Conservation (phyloP, 164 flowering plant species). For the Chloranthus sessilifolius region DNA sequence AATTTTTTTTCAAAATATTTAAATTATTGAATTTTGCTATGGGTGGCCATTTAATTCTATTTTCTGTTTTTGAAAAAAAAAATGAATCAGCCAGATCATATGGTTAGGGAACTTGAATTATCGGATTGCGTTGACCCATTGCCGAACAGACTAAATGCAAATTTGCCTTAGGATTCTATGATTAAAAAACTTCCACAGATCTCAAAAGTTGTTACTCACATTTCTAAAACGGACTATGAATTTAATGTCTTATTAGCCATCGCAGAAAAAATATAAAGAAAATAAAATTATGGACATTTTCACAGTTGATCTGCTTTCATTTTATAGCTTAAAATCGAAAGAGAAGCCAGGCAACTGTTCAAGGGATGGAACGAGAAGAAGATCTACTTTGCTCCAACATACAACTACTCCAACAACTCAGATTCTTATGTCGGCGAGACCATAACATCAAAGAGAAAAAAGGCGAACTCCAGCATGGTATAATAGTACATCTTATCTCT, state of each 20-base stretch:
- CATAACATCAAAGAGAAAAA: constrained; percentile 57
- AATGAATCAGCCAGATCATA: constrained; percentile 19
- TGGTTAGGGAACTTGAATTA: constrained; percentile 39
- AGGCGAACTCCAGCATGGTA: constrained; percentile 97
- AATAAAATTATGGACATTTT: not conserved
- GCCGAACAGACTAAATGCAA: constrained; percentile 42
- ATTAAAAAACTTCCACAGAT: not conserved
- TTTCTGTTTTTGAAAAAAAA: not conserved
- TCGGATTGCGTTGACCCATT: constrained; percentile 68
- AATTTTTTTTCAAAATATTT: no score
- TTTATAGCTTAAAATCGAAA: constrained; percentile 53
- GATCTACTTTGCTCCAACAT: constrained; percentile 67
- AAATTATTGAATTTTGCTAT: not conserved
- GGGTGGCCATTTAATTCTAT: not conserved
- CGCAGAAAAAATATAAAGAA: not conserved
- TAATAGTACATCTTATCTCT: not conserved
- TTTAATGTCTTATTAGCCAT: not conserved
- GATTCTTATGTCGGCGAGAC: constrained; percentile 52
- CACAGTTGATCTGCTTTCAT: not conserved
- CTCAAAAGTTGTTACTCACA: not conserved
- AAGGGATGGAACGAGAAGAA: constrained; percentile 62
- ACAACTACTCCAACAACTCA: constrained; percentile 55
- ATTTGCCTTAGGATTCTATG: not conserved
- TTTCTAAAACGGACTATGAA: no score
- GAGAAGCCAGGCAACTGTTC: constrained; percentile 58